A percentile compares a stretch with the other conserved stretches of the same genome.
Evolutionary conservation across 2,329 filamentous ascomycete species (phyloP).

Genomic region (Trichoderma arundinaceum): DNA sequence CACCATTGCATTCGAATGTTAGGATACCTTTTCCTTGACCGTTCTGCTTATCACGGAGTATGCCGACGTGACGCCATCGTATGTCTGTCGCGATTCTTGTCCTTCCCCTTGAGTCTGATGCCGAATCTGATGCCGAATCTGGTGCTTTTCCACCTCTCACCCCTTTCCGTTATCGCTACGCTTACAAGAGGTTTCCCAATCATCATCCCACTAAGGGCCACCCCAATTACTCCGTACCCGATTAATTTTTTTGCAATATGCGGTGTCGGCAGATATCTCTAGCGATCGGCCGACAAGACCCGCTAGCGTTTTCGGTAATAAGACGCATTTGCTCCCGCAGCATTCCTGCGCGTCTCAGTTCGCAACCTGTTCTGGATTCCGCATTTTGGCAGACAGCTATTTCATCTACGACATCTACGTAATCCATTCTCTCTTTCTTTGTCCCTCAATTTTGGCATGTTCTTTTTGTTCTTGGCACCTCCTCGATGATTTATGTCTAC

Average conservation of each 20-base stretch:
- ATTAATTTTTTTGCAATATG: background rate
- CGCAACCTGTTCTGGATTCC: background rate
- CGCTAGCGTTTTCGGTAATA: conserved; percentile 20
- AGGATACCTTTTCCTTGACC: background rate
- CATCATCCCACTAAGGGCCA: conserved; percentile 3
- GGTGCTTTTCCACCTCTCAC: background rate
- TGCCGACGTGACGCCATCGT: background rate
- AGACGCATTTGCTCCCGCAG: conserved; percentile 21
- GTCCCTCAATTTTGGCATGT: background rate
- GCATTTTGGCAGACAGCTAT: background rate
- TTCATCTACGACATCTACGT: background rate
- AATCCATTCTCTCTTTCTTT: background rate
- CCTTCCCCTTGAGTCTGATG: background rate
- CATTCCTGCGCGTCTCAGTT: conserved; percentile 24
- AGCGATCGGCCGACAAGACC: conserved; percentile 26
- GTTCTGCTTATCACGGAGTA: background rate
- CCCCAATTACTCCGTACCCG: background rate
- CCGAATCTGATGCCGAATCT: background rate
- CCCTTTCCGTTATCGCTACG: conserved; percentile 6
- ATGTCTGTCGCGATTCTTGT: background rate
- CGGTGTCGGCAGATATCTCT: conserved; percentile 25
- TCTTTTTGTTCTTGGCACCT: background rate
- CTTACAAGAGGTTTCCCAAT: background rate
- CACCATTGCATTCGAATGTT: background rate
- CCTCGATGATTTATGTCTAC: background rate